Base-by-base conservation (phyloP, 2,329 filamentous ascomycete species). In the Penicillium janthinellum region DNA sequence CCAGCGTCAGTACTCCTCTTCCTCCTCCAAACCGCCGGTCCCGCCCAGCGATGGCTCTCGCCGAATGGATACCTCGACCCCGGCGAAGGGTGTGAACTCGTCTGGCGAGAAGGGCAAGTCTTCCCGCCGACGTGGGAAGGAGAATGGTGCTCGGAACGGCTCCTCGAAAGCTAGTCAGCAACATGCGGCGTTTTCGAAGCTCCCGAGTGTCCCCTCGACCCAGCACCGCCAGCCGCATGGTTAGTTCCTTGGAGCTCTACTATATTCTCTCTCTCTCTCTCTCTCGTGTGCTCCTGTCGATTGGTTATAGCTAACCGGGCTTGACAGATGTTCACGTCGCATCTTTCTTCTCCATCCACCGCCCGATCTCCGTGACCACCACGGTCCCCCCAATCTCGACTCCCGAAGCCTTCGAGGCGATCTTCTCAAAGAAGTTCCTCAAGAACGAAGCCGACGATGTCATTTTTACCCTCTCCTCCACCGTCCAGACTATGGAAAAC, bases 301-400 rank as follows among this genome's bases (percentile, higher is more conserved):
- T 14, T 22, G 10, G 20, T 50, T 10, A 12, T 28, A 52, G 49
- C 56, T 57, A 34, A 57, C 41, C 15, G 14, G 10, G n/a, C 34
- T 3, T 35, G 42, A 34, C 4, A 98, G 95, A 96, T 72, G 84
- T 98, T 62, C 89, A 90, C 64, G 83, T 96, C 48, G 95, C 94
- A 7, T 90, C 90, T 61, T 98, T 99, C 83, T 98, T 98, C 82
- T 96, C 93, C 64, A 89, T 96, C 66, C 92, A 99, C 79, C 88
- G 95, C 62, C 95, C 95, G 48, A 94, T 99, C 71, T 96, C 92
- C 57, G 87, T 97, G 66, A 92, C 89, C 52, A 88, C 89, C 69
- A 88, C 89, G 67, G 88, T 96, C 72, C 95, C 90, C 57, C 87
- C 86, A 68, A 81, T 84, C 20, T 84, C 92, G 48, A 87, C 85